Base-by-base conservation (phyloP, 2,329 filamentous ascomycete species). In the Pestalotiopsis sp. region DNA sequence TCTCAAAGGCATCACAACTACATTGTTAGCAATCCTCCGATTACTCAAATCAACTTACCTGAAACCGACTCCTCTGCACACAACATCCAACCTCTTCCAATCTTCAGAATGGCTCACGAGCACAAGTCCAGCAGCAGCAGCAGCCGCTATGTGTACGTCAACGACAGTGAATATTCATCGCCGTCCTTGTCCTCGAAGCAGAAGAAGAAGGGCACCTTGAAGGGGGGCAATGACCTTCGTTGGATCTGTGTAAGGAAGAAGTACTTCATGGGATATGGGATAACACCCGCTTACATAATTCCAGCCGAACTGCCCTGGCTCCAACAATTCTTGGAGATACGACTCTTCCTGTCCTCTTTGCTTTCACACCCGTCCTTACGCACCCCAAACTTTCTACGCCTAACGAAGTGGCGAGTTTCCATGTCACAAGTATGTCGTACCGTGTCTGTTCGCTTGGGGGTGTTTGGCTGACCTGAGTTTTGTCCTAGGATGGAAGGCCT, bases 291-390 rank as follows among this genome's bases (percentile, higher is more conserved):
- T 13, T 64, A 20, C n/a, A 36, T 31, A 36, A 36, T 6, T 17
- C n/a, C n/a, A 64, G 61, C 61, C 61, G 25, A 25, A 66, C 52
- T 66, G 36, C 52, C 52, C 65, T 23, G 52, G 31, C 13, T 66
- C 65, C 25, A 66, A 66, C 36, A 66, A 59, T n/a, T n/a, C 27
- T 4, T 59, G 61, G 61, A 41, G 7, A 20, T 64, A 45, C 38
- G 61, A 64, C 12, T 7, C 2, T 9, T 38, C 20, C 20, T 64
- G 61, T 20, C 61, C 61, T 5, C 7, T 64, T 23, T 64, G 61
- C 38, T 64, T 25, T 20, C 13, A 20, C 6, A 49, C 4, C 5
- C 61, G 61, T 13, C 61, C 61, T 7, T 2, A 14, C 3, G 6
- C 17, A 20, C 31, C 40, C 14, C 2, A 13, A 5, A 41, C n/a